These are phyloP conservation scores for Apophysomyces ossiformis DNA, from an alignment of 371 early-diverging fungal genomes.

Conservation along the genomic window DNA sequence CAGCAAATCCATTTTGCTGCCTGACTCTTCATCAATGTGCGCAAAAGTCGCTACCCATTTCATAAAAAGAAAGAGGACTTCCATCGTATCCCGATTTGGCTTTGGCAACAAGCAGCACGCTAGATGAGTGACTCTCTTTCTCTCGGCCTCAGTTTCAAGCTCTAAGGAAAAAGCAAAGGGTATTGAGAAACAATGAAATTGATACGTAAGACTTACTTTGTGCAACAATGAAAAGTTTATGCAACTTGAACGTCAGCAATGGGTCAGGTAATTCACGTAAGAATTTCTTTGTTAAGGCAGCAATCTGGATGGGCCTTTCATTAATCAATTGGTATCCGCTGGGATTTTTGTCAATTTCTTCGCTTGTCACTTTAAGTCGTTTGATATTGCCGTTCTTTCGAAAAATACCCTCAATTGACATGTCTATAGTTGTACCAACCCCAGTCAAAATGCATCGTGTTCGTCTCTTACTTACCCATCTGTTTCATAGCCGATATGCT, in stretches of 20 bases:
- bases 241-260: slow-evolving; percentile 85
- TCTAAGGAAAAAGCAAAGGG: slow-evolving; percentile 34
- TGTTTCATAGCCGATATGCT: slow-evolving; percentile 76
- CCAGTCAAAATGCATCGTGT: neutral
- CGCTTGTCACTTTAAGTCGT: slow-evolving; percentile 79
- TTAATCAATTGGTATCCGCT: slow-evolving; percentile 61
- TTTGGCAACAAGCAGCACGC: slow-evolving; percentile 88
- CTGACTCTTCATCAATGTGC: slow-evolving; percentile 66
- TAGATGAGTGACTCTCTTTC: slow-evolving; percentile 76
- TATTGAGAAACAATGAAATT: neutral
- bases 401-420: slow-evolving; percentile 94
- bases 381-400: slow-evolving; percentile 96
- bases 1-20: slow-evolving; percentile 88
- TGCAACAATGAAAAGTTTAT: slow-evolving; percentile 81
- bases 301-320: slow-evolving; percentile 88
- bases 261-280: slow-evolving; percentile 95
- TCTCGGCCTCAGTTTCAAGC: slow-evolving; percentile 55
- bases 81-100: slow-evolving; percentile 89
- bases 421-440: slow-evolving; percentile 37
- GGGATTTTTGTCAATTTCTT: slow-evolving; percentile 81
- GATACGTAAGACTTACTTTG: slow-evolving; percentile 60
- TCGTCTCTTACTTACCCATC: slow-evolving; percentile 68
- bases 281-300: slow-evolving; percentile 93
- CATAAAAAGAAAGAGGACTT: slow-evolving; percentile 85
- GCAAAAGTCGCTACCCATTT: slow-evolving; percentile 81